Base-by-base conservation (phyloP, 352 stramenopile species). In the Peronosclerospora sorghi region DNA sequence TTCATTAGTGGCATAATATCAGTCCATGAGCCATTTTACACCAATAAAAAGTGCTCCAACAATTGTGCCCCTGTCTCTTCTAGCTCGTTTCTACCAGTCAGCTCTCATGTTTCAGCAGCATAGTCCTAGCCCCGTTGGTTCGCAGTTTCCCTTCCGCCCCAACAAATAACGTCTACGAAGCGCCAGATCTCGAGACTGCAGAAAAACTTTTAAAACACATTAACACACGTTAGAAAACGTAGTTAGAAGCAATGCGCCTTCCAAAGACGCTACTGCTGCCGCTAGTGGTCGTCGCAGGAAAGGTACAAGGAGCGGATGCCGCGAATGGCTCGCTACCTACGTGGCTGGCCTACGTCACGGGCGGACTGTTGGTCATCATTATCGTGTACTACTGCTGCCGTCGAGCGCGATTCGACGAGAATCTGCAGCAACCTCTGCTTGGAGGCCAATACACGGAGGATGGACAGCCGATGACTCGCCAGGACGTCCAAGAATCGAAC, bases 371-470 rank as follows among this genome's bases (percentile, higher is more conserved):
- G 39, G 64, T 92, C 45, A 68, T 92, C 35, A 92, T 92, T 54
- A 88, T 92, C 48, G 65, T 89, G 21, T 92, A 92, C 65, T 92
- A 92, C 45, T 92, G 79, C 65, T 92, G 79, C 43, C 79, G 79
- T 29, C 76, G 76, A 42, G 72, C 76, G 45, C 73, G 79, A 44
- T 92, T 92, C 45, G 79, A 92, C 41, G 79, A 92, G 55, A 89
- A 83, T 49, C 57, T 92, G 24, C 79, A 92, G 56, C 76, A 89
- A 45, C 79, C 79, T 32, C 60, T 92, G 19, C 55, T 92, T 3
- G 79, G 79, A 40, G 79, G 79, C 8, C 79, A 92, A 45, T 92
- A 89, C 69, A 92, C 68, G 45, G 79, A 92, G 48, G 79, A 92
- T 43, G 79, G 79, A 0, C 76, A 89, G 62, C 79, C 76, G 32